Evolutionary conservation across 176 grass and related monocot genomes (phyloP).

Genomic region (Phyllostachys edulis): DNA sequence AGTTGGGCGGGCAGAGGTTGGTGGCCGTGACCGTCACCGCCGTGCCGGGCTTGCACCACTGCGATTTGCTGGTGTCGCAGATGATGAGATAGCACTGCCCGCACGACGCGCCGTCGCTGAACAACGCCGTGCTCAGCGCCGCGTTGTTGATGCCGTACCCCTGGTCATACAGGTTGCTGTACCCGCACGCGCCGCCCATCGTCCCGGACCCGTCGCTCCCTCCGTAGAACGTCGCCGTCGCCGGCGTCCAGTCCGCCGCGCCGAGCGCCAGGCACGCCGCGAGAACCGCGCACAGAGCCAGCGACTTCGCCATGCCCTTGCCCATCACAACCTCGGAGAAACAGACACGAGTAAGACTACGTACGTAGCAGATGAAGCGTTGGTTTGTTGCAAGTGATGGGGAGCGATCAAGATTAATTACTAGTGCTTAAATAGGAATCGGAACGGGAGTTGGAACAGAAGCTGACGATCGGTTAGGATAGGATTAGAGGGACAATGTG

Average conservation of each 20-base stretch:
- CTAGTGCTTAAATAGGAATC: neutral
- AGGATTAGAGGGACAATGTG: neutral
- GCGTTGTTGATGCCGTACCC: conserved; percentile 50
- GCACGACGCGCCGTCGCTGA: conserved; percentile 58
- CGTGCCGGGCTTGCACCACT: conserved; percentile 24
- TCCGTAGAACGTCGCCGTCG: neutral
- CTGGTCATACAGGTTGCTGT: conserved; percentile 55
- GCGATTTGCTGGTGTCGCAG: conserved; percentile 6
- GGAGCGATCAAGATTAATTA: neutral
- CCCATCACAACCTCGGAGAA: neutral
- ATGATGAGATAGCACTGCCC: conserved; percentile 50
- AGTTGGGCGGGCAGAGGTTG: conserved; percentile 68
- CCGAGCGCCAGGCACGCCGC: neutral
- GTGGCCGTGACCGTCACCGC: conserved; percentile 51
- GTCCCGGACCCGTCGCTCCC: neutral
- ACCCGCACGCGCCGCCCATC: conserved; percentile 43
- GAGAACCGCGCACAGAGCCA: neutral
- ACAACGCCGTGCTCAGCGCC: conserved; percentile 51
- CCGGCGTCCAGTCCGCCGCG: neutral
- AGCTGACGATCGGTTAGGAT: neutral
- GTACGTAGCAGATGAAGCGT: neutral
- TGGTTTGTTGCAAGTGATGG: neutral
- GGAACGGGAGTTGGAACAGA: neutral
- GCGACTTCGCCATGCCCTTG: neutral
- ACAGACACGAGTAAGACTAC: neutral